These are phyloP conservation scores for Boletus coccyginus DNA, from an alignment of 768 basidiomycete species.

Conservation along the genomic window DNA sequence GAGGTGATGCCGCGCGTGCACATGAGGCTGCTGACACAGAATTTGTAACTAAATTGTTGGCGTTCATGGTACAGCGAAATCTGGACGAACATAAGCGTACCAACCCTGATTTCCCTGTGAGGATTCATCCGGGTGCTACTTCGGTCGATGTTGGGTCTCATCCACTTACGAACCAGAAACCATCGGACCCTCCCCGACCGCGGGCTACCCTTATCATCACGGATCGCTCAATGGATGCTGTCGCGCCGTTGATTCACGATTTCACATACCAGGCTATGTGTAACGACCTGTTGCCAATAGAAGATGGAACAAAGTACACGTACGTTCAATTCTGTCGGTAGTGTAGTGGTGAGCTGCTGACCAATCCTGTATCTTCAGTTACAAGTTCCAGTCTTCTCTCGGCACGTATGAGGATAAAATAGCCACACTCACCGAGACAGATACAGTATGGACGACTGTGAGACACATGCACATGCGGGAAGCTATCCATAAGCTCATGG, in stretches of 20 bases:
- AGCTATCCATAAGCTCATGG: constrained; percentile 95
- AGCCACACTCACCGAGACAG: constrained; percentile 80
- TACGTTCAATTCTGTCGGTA: constrained; percentile 40
- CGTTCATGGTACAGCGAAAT: constrained; percentile 77
- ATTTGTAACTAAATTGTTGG: constrained; percentile 76
- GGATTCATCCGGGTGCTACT: constrained; percentile 25
- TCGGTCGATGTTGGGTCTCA: neutral
- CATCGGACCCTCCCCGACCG: constrained; percentile 55
- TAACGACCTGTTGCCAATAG: constrained; percentile 87
- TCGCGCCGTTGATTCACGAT: constrained; percentile 91
- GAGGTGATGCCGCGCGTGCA: constrained; percentile 65
- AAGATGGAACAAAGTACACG: constrained; percentile 85
- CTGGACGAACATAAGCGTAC: constrained; percentile 85
- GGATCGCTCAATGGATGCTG: constrained; percentile 93
- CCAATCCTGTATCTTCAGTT: constrained; percentile 44
- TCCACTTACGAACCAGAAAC: constrained; percentile 40
- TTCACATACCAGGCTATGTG: constrained; percentile 99
- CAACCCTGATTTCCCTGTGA: constrained; percentile 86
- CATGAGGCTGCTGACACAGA: constrained; percentile 72
- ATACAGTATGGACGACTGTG: constrained; percentile 88
- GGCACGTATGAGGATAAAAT: constrained; percentile 88
- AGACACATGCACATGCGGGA: constrained; percentile 99
- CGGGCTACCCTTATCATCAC: constrained; percentile 86
- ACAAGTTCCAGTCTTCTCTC: constrained; percentile 87
- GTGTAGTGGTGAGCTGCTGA: constrained; percentile 4